Evolutionary conservation across 805 yeast genomes (phyloP), one percentile per base, ranked within the genome.

Genomic region (Sugiyamaella boreocaroliniensis): DNA sequence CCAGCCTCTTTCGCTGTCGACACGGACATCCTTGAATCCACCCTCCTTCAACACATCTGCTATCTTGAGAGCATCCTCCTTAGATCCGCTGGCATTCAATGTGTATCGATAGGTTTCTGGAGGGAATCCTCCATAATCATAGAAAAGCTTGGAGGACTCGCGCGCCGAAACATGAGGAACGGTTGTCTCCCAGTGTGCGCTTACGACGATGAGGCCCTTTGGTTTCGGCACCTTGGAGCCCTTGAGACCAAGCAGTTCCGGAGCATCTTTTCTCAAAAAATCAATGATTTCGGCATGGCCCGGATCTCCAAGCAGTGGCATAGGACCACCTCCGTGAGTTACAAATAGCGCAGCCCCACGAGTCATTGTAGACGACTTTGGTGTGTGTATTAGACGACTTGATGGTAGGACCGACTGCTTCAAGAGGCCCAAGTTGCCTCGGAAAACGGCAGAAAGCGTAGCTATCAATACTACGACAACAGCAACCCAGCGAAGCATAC

Each of bases 241-340:
- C 12, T 50, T 40, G 20, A 50, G 49, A 10, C 40, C 45, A 8
- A 50, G 34, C 8, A 50, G 11, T 14, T 32, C 15, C 9, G 53
- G 29, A 7, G 43, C 53, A 14, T 50, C 40, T 22, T 32, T 15
- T 20, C 15, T 12, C n/a, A 50, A n/a, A 32, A 50, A 50, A n/a
- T 45, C 46, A 16, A 42, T 29, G 19, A 50, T 22, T 20, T 45
- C 50, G 14, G 20, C 20, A 40, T 50, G 53, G 4, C 29, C 49
- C 11, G 44, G 49, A 15, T 14, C 49, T 9, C 48, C 47, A n/a
- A 50, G 26, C 12, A 50, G 49, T 4, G 53, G 53, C 16, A 40
- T 19, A 11, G 53, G 53, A n/a, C 53, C 53, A 16, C 53, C 53
- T 4, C 53, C 53, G 34, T 50, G 53, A 9, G 53, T 44, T 7